phyloP scores from a whole-genome alignment of 1,284 basidiomycete species.

The Tetrapyrgos nigripes region DNA sequence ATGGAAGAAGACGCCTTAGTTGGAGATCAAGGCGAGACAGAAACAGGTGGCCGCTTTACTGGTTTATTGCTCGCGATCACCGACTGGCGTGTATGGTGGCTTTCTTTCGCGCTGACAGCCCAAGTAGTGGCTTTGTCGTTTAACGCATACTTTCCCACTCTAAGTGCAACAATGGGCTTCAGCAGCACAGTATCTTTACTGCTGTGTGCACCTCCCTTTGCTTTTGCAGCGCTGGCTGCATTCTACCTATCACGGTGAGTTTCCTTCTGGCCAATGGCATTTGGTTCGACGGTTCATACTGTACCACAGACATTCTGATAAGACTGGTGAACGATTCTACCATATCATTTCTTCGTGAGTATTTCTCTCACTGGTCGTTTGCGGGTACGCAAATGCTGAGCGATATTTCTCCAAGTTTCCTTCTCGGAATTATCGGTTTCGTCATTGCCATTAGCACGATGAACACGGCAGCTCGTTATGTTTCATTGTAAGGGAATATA shows the following conservation, averaged over 20 bases:
- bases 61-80: slow-evolving; percentile 67
- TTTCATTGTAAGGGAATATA: slow-evolving; percentile 61
- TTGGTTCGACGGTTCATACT: not conserved
- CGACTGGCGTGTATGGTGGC: slow-evolving; percentile 81
- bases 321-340: slow-evolving; percentile 66
- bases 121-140: slow-evolving; percentile 71
- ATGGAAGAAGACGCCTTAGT: slow-evolving; percentile 79
- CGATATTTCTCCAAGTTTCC: too few species aligned
- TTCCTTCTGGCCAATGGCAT: not conserved
- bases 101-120: slow-evolving; percentile 53
- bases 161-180: slow-evolving; percentile 75
- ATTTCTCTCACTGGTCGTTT: too few species aligned
- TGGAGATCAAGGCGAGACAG: slow-evolving; percentile 54
- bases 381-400: too few species aligned
- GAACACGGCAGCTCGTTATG: slow-evolving; percentile 70
- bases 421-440: slow-evolving; percentile 70
- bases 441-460: slow-evolving; percentile 76
- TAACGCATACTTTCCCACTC: slow-evolving; percentile 81
- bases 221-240: slow-evolving; percentile 67
- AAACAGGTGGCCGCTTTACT: slow-evolving; percentile 40
- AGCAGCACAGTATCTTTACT: slow-evolving; percentile 68
- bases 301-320: slow-evolving; percentile 63
- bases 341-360: slow-evolving; percentile 67
- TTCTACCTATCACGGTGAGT: slow-evolving; percentile 57
- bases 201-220: slow-evolving; percentile 81